Conservation (phyloP, 1,284 basidiomycete genomes). For the Xerocomus amazonicus region DNA sequence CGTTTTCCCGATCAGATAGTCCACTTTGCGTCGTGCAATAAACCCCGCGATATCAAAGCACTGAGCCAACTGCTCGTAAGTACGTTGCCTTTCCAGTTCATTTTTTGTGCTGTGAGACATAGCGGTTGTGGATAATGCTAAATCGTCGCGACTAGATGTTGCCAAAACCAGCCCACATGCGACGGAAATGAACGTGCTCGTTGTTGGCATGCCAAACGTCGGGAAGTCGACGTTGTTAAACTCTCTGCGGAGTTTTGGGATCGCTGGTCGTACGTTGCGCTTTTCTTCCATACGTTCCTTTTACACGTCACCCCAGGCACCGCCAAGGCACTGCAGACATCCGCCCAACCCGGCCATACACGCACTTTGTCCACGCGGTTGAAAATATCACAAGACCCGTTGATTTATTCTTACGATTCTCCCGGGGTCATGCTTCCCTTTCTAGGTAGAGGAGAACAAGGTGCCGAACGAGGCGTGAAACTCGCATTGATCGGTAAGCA, state of each 20-base stretch:
- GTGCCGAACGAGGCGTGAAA: constrained; percentile 90
- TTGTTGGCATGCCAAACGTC: constrained; percentile 98
- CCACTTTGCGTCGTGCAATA: constrained; percentile 70
- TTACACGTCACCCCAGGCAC: no score
- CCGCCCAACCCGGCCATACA: constrained; percentile 86
- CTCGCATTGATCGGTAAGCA: constrained; percentile 84
- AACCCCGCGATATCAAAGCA: constrained; percentile 57
- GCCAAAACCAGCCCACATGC: constrained; percentile 64
- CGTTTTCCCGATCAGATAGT: constrained; percentile 65
- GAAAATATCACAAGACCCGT: constrained; percentile 74
- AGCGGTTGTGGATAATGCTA: not conserved
- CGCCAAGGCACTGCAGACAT: constrained; percentile 86
- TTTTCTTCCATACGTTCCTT: not conserved
- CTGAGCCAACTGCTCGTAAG: constrained; percentile 67
- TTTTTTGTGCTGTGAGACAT: constrained; percentile 3
- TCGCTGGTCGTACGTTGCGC: constrained; percentile 76
- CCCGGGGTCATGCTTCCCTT: constrained; percentile 98
- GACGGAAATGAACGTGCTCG: constrained; percentile 80
- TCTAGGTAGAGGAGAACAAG: constrained; percentile 80
- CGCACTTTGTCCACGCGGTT: constrained; percentile 79
- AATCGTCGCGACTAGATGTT: constrained; percentile 46
- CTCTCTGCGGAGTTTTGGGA: constrained; percentile 84
- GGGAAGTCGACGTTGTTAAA: constrained; percentile 96
- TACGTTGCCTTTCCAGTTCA: constrained; percentile 41
- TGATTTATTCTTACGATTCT: constrained; percentile 93